Evolutionary conservation across 768 basidiomycete species (phyloP).

Genomic region (Mycena olivaceomarginata): DNA sequence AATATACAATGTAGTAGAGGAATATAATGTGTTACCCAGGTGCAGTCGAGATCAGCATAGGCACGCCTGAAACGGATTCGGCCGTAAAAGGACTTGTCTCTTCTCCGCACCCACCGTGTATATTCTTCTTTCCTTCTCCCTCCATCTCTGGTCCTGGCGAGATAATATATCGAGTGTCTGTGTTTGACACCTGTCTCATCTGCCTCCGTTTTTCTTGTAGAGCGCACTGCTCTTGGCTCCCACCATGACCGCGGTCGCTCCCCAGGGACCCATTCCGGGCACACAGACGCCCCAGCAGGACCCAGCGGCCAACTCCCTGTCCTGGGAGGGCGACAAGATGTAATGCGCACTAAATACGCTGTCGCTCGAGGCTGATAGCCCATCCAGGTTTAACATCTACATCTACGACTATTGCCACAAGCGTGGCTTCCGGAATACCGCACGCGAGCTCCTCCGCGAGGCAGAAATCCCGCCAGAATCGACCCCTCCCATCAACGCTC

Average conservation of each 20-base stretch:
- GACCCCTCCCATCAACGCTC: slow-evolving; percentile 87
- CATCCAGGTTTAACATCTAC: slow-evolving; percentile 90
- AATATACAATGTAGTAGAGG: neutral
- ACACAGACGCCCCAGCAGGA: slow-evolving; percentile 41
- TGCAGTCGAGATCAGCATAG: slow-evolving; percentile 4
- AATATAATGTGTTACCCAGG: slow-evolving; percentile 36
- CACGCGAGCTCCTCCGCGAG: slow-evolving; percentile 78
- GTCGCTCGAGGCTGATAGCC: slow-evolving; percentile 28
- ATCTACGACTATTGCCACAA: slow-evolving; percentile 91
- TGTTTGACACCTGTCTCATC: slow-evolving; percentile 38
- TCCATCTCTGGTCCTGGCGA: neutral
- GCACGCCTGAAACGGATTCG: slow-evolving; percentile 1
- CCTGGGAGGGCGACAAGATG: slow-evolving; percentile 94
- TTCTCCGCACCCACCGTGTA: neutral
- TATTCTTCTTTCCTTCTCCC: slow-evolving; percentile 10
- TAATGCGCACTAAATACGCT: slow-evolving; percentile 50
- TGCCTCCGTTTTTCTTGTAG: slow-evolving; percentile 43
- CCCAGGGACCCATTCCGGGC: slow-evolving; percentile 26
- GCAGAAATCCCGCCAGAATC: slow-evolving; percentile 80
- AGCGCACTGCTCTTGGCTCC: slow-evolving; percentile 31
- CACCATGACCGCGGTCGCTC: slow-evolving; percentile 42
- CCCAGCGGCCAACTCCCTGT: slow-evolving; percentile 53
- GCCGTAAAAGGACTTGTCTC: slow-evolving; percentile 25
- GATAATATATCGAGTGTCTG: neutral
- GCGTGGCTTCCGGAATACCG: slow-evolving; percentile 86